Evolutionary conservation across 176 grass and related monocot species (phyloP).

Genomic region (Calamus simplicifolius): DNA sequence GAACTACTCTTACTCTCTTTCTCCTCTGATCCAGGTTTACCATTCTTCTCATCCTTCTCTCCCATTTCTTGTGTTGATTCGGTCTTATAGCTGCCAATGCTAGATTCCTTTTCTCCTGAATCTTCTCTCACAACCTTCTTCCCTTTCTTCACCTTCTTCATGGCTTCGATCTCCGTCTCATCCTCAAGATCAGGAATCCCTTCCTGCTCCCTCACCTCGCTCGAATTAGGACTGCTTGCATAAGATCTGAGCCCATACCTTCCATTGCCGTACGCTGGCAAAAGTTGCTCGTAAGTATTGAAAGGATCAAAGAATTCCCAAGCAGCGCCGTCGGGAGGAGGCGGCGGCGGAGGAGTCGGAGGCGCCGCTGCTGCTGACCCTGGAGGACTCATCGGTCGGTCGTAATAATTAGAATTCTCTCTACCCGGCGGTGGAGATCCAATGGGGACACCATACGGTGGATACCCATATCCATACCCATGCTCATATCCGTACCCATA

Average conservation of each 20-base stretch:
- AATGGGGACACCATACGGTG: background rate
- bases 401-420: slow-evolving; percentile 17
- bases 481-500: slow-evolving; percentile 37
- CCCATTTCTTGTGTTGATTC: background rate
- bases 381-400: background rate
- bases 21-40: background rate
- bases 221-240: slow-evolving; percentile 39
- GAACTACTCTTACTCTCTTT: slow-evolving; percentile 24
- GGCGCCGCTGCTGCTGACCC: slow-evolving; percentile 17
- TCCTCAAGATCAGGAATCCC: slow-evolving; percentile 92
- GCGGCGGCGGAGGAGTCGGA: slow-evolving; percentile 23
- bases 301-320: slow-evolving; percentile 87
- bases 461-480: too few species aligned
- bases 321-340: slow-evolving; percentile 27
- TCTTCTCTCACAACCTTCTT: background rate
- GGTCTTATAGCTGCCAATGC: too few species aligned
- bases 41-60: slow-evolving; percentile 14
- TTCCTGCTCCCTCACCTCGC: slow-evolving; percentile 58
- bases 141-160: slow-evolving; percentile 9
- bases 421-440: slow-evolving; percentile 9
- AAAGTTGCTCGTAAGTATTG: slow-evolving; percentile 41
- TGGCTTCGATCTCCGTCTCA: slow-evolving; percentile 37
- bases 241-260: slow-evolving; percentile 15
- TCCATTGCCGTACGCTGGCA: slow-evolving; percentile 21
- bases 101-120: too few species aligned